These are phyloP conservation scores for Didymella segeticola DNA, from an alignment of 2,329 filamentous ascomycete genomes.

Conservation along the genomic window DNA sequence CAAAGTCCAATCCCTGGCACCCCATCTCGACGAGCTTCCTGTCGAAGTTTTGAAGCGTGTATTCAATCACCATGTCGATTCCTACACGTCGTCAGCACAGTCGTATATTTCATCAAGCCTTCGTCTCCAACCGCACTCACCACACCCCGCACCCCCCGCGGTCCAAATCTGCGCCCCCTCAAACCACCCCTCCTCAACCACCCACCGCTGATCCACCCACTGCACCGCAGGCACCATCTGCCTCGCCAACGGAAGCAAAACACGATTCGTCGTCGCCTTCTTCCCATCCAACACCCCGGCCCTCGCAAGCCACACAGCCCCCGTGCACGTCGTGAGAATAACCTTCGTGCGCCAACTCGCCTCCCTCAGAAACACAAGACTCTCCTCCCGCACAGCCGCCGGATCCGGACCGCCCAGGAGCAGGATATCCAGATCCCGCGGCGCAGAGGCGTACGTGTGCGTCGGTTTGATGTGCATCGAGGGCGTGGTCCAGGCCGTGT, in stretches of 20 bases:
- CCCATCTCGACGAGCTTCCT: background rate
- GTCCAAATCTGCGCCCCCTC: conserved; percentile 51
- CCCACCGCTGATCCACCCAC: conserved; percentile 52
- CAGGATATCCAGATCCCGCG: conserved; percentile 52
- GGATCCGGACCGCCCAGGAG: conserved; percentile 49
- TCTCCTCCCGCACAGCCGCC: conserved; percentile 39
- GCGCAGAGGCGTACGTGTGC: conserved; percentile 51
- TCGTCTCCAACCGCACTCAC: background rate
- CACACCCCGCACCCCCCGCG: conserved; percentile 46
- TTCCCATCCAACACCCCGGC: conserved; percentile 48
- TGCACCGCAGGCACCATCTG: conserved; percentile 43
- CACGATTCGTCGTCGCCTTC: conserved; percentile 51
- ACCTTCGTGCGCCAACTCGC: conserved; percentile 45
- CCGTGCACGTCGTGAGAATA: conserved; percentile 51
- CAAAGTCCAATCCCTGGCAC: background rate
- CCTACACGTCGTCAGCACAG: background rate
- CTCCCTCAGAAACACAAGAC: conserved; percentile 48
- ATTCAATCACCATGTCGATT: background rate
- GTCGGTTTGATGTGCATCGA: conserved; percentile 47
- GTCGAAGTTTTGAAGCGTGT: background rate
- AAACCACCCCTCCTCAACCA: conserved; percentile 38
- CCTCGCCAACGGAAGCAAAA: conserved; percentile 35
- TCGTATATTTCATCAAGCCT: background rate
- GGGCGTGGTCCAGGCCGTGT: conserved; percentile 41
- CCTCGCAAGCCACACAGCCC: conserved; percentile 50